Evolutionary conservation across 2,329 filamentous ascomycete genomes (phyloP).

Genomic region (Colletotrichum navitas): DNA sequence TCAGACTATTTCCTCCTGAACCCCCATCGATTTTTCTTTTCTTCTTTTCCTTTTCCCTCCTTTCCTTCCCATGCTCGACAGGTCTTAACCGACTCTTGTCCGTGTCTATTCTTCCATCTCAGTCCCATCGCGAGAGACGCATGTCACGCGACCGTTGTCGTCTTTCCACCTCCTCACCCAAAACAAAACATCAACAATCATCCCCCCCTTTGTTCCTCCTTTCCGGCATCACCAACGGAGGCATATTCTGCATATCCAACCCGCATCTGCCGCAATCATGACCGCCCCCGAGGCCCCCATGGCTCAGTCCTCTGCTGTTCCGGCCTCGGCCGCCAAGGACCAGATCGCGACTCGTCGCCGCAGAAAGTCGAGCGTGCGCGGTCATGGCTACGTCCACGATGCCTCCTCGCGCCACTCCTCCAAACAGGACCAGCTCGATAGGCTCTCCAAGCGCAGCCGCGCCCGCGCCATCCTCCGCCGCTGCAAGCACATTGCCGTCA

Average conservation of each 20-base stretch:
- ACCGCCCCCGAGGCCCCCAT: slow-evolving; percentile 34
- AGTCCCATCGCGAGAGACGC: neutral
- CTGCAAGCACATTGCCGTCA: slow-evolving; percentile 41
- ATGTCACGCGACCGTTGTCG: neutral
- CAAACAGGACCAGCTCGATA: slow-evolving; percentile 38
- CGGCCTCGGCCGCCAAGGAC: slow-evolving; percentile 27
- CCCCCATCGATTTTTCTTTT: neutral
- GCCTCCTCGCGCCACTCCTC: slow-evolving; percentile 17
- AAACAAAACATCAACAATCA: neutral
- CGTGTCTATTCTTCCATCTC: slow-evolving; percentile 1
- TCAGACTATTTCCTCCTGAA: slow-evolving; percentile 14
- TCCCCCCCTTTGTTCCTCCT: neutral
- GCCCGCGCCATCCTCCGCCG: slow-evolving; percentile 37
- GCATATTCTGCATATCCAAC: neutral
- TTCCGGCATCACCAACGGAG: neutral
- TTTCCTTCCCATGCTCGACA: slow-evolving; percentile 3
- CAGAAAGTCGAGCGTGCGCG: slow-evolving; percentile 40
- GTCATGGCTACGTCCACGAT: slow-evolving; percentile 24
- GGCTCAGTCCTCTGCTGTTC: slow-evolving; percentile 24
- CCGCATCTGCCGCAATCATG: slow-evolving; percentile 19
- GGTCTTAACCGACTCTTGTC: slow-evolving; percentile 24
- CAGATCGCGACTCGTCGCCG: slow-evolving; percentile 36
- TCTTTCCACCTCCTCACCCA: neutral
- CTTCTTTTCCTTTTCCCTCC: neutral
- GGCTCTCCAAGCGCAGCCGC: slow-evolving; percentile 38